phyloP scores from a whole-genome alignment of 345 rosid genomes.

The Moringa oleifera region DNA sequence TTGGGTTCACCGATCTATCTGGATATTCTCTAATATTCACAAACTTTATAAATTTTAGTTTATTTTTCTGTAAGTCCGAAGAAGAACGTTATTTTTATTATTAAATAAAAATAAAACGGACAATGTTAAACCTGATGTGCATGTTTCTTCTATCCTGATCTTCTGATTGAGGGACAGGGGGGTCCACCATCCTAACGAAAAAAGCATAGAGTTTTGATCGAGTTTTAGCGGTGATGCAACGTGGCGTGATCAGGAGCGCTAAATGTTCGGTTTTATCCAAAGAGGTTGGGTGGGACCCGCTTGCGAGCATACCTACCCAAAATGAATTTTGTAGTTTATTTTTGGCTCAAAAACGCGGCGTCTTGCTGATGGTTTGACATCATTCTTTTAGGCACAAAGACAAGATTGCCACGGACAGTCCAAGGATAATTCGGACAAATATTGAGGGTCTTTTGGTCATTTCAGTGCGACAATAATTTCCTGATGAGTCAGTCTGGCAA shows the following conservation, averaged over 20 bases:
- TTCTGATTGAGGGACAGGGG: not conserved
- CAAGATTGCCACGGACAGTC: not conserved
- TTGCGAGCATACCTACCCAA: slow-evolving; percentile 1
- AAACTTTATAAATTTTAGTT: no score
- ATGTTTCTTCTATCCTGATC: no score
- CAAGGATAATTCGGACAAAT: no score
- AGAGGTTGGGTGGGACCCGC: slow-evolving; percentile 24
- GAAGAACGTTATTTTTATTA: no score
- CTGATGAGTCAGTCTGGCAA: no score
- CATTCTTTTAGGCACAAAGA: not conserved
- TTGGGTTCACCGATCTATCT: not conserved
- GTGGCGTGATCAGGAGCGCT: slow-evolving; percentile 11
- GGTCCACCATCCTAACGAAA: not conserved
- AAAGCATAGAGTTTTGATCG: not conserved
- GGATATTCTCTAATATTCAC: slow-evolving; percentile 38
- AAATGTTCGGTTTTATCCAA: slow-evolving; percentile 11
- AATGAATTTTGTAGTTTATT: not conserved
- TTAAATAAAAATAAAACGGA: no score
- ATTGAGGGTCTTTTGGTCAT: not conserved
- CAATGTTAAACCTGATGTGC: no score
- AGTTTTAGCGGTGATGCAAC: not conserved
- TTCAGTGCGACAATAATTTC: not conserved
- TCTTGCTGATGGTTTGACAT: slow-evolving; percentile 29
- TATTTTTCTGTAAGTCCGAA: no score
- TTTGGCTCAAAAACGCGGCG: slow-evolving; percentile 30